Evolutionary conservation across 306 rosid species (phyloP).

Genomic region (Coriaria nepalensis): DNA sequence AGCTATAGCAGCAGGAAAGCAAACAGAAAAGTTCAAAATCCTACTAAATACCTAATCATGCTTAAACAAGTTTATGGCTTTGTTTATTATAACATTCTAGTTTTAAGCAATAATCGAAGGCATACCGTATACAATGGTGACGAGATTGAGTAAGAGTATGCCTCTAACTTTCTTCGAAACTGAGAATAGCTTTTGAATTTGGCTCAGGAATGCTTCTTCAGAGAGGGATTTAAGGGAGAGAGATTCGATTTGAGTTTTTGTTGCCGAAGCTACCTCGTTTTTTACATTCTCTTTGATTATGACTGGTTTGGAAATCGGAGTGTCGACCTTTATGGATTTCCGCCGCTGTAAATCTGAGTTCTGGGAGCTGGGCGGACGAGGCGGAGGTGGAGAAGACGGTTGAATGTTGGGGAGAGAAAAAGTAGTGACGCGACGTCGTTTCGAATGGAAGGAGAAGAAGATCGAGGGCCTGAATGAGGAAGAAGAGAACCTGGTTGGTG

Average conservation of each 20-base stretch:
- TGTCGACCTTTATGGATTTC: slow-evolving; percentile 10
- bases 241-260: not conserved
- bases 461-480: slow-evolving; percentile 5
- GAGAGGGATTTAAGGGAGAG: slow-evolving; percentile 21
- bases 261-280: slow-evolving; percentile 9
- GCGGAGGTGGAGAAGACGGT: slow-evolving; percentile 12
- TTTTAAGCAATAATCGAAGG: not conserved
- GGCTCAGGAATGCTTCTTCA: slow-evolving; percentile 19
- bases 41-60: not conserved
- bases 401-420: slow-evolving; percentile 14
- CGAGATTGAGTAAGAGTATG: slow-evolving; percentile 48
- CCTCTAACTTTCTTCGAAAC: slow-evolving; percentile 51
- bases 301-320: slow-evolving; percentile 10
- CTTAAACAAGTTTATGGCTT: not conserved
- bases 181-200: slow-evolving; percentile 37
- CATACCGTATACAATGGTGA: slow-evolving; percentile 49
- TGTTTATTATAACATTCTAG: not conserved
- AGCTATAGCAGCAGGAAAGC: slow-evolving; percentile 25
- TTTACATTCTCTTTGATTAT: not conserved
- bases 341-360: slow-evolving; percentile 6
- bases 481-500: slow-evolving; percentile 14
- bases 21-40: slow-evolving; percentile 2
- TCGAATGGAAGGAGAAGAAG: slow-evolving; percentile 10
- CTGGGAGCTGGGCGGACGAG: slow-evolving; percentile 13
- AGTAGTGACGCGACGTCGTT: slow-evolving; percentile 19